Percentiles rank a stretch among this genome's conserved stretches.
Conservation (phyloP, 352 stramenopile genomes). For the Phytopythium vexans region DNA sequence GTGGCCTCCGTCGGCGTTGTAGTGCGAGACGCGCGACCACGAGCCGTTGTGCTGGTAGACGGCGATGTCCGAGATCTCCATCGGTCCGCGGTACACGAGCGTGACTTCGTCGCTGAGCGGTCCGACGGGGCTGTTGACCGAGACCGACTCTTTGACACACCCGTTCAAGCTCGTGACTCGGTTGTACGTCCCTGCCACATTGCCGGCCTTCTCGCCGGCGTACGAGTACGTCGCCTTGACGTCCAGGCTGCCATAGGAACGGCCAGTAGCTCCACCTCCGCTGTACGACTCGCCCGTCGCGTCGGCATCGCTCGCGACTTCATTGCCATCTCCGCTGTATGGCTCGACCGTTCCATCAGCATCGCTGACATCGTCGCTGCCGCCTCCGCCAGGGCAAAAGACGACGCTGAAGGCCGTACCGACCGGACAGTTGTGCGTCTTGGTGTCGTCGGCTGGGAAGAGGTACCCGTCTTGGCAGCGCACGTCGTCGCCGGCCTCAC, state of each 20-base stretch:
- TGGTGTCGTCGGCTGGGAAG: constrained; percentile 55
- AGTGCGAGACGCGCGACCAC: constrained; percentile 55
- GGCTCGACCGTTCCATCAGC: too few relatives aligned
- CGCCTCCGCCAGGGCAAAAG: constrained; percentile 39
- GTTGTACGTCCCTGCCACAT: constrained; percentile 42
- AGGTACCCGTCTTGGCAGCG: constrained; percentile 54
- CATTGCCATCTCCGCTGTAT: too few relatives aligned
- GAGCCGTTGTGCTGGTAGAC: constrained; percentile 36
- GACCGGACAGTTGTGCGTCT: constrained; percentile 55
- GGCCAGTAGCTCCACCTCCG: too few relatives aligned
- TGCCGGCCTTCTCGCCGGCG: constrained; percentile 46
- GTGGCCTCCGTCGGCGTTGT: constrained; percentile 23
- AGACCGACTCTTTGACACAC: constrained; percentile 40
- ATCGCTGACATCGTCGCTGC: constrained; percentile 3
- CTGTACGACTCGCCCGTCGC: too few relatives aligned
- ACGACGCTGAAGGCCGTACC: constrained; percentile 40
- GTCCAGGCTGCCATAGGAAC: too few relatives aligned
- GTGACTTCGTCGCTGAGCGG: constrained; percentile 61
- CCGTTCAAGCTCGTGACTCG: constrained; percentile 35
- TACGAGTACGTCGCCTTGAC: too few relatives aligned
- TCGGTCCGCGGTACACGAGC: constrained; percentile 60
- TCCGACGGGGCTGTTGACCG: constrained; percentile 42
- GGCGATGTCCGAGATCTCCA: constrained; percentile 59
- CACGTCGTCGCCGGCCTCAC: constrained; percentile 17
- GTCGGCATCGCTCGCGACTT: too few relatives aligned